Evolutionary conservation across 257 asterid species (phyloP), one percentile per base, ranked within the genome.

Genomic region (Solanum rostratum): DNA sequence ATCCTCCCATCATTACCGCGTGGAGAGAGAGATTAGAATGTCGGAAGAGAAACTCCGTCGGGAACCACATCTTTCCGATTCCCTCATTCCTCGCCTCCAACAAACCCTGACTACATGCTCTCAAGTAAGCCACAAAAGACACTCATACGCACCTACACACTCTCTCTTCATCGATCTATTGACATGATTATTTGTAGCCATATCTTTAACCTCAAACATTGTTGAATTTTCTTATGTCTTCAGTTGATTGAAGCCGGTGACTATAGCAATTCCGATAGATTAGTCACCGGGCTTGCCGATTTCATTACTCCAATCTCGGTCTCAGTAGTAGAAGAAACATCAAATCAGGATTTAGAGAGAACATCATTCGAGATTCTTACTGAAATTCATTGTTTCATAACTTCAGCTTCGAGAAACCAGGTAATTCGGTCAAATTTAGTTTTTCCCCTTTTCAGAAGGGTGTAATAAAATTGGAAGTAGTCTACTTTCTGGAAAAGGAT

Each of bases 211-310:
- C 59, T 29, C n/a, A 45, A 4, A 41, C 6, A 60, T 46, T 50
- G 73, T 81, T 79, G 33, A 59, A 27, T 81, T 52, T 79, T 5
- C 46, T n/a, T 60, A 12, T 46, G 22, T 37, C 7, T 74, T 88
- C 90, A 95, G 94, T 89, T 88, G 73, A 84, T 89, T 88, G 92
- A 91, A 90, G 88, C 89, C 15, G 90, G 92, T 22, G 96, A 93
- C 45, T 85, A 85, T 84, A 78, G 63, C 83, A 33, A 84, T 83
- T 90, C 90, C 14, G 89, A 91, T 76, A 80, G 86, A 79, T 85
- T 91, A 24, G 55, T 94, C 11, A 79, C 83, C 66, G 92, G 90
- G 74, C 92, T 94, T 57, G 92, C 87, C 16, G 83, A 84, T 29
- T 90, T 89, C 76, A 95, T 96, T 29, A 85, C 88, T 80, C 88